These are phyloP conservation scores for Gleditsia sinensis DNA, from an alignment of 306 rosid species.

Conservation along the genomic window DNA sequence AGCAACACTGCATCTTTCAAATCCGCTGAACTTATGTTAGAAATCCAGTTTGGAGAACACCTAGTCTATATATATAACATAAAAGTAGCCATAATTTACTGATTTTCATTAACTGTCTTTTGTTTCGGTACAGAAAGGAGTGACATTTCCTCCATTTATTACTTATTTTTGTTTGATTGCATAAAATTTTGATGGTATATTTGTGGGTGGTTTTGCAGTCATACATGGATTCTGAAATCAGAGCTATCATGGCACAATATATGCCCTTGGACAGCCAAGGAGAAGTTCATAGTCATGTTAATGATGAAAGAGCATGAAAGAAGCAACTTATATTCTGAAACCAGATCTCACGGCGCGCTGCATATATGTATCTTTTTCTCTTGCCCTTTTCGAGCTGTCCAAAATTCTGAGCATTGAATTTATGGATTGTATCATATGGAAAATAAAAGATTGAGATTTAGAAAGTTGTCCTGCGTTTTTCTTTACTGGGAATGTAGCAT, in stretches of 20 bases:
- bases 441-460: slow-evolving; percentile 34
- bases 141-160: not conserved
- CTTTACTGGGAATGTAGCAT: no score
- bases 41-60: no score
- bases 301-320: slow-evolving; percentile 54
- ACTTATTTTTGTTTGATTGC: not conserved
- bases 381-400: slow-evolving; percentile 34
- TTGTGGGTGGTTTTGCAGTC: slow-evolving; percentile 65
- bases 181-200: slow-evolving; percentile 13
- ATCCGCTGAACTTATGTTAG: not conserved
- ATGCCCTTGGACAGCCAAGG: slow-evolving; percentile 96
- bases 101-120: not conserved
- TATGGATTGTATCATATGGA: slow-evolving; percentile 44
- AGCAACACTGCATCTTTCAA: not conserved
- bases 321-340: slow-evolving; percentile 19
- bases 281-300: slow-evolving; percentile 70
- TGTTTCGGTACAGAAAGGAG: not conserved
- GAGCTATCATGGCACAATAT: slow-evolving; percentile 97
- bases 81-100: no score
- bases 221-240: slow-evolving; percentile 95
- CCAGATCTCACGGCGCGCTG: slow-evolving; percentile 33
- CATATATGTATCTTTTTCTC: slow-evolving; percentile 41
- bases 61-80: no score
- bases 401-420: slow-evolving; percentile 41
- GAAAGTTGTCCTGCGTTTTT: slow-evolving; percentile 40